phyloP scores from a whole-genome alignment of 257 asterid genomes.

The Perilla frutescens region DNA sequence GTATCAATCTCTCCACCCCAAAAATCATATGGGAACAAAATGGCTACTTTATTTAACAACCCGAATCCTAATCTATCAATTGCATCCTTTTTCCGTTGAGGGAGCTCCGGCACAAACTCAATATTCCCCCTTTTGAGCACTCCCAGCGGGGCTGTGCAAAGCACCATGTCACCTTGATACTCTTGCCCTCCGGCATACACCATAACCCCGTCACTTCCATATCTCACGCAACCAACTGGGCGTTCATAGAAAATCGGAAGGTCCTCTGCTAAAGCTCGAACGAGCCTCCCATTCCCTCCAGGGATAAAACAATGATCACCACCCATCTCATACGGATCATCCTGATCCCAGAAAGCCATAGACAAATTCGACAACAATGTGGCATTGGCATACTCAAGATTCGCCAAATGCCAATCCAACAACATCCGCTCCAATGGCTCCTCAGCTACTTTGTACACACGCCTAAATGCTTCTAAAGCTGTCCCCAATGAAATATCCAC shows the following conservation, averaged over 20 bases:
- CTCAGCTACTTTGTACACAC: constrained; percentile 83
- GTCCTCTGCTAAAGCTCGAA: constrained; percentile 81
- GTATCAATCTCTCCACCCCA: constrained; percentile 99
- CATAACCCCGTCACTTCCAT: constrained; percentile 79
- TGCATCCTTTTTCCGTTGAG: constrained; percentile 82
- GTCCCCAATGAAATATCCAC: constrained; percentile 86
- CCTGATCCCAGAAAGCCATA: constrained; percentile 99
- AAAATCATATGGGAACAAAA: constrained; percentile 93
- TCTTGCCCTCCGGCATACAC: constrained; percentile 85
- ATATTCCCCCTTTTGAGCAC: constrained; percentile 81
- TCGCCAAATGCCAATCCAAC: constrained; percentile 98
- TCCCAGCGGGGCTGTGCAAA: constrained; percentile 87
- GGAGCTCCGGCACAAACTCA: constrained; percentile 88
- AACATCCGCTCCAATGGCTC: constrained; percentile 90
- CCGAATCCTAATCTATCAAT: constrained; percentile 93
- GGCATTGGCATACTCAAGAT: constrained; percentile 96
- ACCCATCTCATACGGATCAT: constrained; percentile 98
- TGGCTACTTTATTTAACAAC: constrained; percentile 87
- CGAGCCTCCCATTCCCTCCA: constrained; percentile 93
- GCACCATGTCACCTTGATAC: constrained; percentile 82
- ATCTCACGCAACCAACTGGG: constrained; percentile 67
- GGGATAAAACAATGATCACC: constrained; percentile 99
- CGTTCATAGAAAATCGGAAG: constrained; percentile 79
- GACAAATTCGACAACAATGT: constrained; percentile 90
- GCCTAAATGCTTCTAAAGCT: constrained; percentile 87